phyloP scores from a whole-genome alignment of 345 rosid genomes.

The Eutrema japonicum region DNA sequence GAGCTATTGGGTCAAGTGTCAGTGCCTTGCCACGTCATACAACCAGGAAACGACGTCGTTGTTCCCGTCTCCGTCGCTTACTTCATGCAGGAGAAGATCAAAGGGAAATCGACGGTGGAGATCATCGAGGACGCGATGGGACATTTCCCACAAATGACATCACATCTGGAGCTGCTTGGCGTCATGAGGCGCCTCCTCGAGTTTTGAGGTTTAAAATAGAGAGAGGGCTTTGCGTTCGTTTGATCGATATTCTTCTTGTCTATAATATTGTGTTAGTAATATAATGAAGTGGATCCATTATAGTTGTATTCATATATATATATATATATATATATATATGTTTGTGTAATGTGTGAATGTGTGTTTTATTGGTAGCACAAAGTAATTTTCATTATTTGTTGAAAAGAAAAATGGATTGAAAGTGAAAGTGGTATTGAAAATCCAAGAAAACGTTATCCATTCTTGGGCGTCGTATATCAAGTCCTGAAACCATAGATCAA shows the following conservation, averaged over 20 bases:
- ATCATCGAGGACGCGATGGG: slow-evolving; percentile 53
- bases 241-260: not conserved
- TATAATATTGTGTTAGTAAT: slow-evolving; percentile 13
- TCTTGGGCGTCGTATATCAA: too few species aligned
- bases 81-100: slow-evolving; percentile 68
- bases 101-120: slow-evolving; percentile 61
- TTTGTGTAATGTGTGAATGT: slow-evolving; percentile 30
- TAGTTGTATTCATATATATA: slow-evolving; percentile 12
- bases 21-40: slow-evolving; percentile 64
- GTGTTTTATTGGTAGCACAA: not conserved
- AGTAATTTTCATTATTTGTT: slow-evolving; percentile 10
- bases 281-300: not conserved
- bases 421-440: not conserved
- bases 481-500: too few species aligned
- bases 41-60: slow-evolving; percentile 52
- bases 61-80: slow-evolving; percentile 63
- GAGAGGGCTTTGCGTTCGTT: slow-evolving; percentile 5
- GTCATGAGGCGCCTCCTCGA: slow-evolving; percentile 53
- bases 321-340: too few species aligned
- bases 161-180: slow-evolving; percentile 53
- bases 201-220: slow-evolving; percentile 29
- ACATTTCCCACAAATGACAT: slow-evolving; percentile 81
- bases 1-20: slow-evolving; percentile 51
- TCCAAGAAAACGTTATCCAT: too few species aligned
- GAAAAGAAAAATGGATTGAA: not conserved